Evolutionary conservation across 2,329 filamentous ascomycete genomes (phyloP).

Genomic region (Fusarium sp.): DNA sequence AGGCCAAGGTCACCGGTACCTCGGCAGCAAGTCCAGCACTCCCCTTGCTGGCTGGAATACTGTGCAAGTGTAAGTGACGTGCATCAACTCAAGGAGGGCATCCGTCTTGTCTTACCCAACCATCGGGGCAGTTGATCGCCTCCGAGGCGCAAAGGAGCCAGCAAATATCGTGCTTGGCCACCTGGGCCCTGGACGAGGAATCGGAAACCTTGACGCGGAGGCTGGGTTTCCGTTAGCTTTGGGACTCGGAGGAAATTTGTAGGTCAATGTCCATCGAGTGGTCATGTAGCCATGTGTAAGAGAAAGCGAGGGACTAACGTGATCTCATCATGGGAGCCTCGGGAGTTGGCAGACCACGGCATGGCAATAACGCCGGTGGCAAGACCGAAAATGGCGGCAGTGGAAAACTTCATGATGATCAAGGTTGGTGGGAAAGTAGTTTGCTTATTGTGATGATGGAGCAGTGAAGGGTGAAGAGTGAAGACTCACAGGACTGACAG

Average conservation of each 20-base stretch:
- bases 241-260: too few species aligned
- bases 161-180: neutral
- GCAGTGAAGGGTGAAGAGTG: neutral
- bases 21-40: conserved; percentile 16
- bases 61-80: neutral
- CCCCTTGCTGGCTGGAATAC: neutral
- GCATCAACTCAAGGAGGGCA: too few species aligned
- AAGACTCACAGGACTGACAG: neutral
- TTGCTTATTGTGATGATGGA: neutral
- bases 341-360: neutral
- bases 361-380: neutral
- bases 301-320: conserved; percentile 6
- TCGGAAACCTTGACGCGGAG: conserved; percentile 14
- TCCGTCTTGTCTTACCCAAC: too few species aligned
- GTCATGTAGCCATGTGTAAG: too few species aligned
- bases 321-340: neutral
- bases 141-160: neutral
- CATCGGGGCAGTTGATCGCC: fast-evolving
- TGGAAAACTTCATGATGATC: conserved; percentile 7
- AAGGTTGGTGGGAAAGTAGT: neutral
- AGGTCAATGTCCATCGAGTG: too few species aligned
- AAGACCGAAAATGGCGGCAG: neutral
- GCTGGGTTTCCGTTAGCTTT: neutral
- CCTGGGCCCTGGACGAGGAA: neutral
- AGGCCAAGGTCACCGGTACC: neutral